Base-by-base conservation (phyloP, 192 early-diverging fungal genomes). In the Thamnidium elegans region DNA sequence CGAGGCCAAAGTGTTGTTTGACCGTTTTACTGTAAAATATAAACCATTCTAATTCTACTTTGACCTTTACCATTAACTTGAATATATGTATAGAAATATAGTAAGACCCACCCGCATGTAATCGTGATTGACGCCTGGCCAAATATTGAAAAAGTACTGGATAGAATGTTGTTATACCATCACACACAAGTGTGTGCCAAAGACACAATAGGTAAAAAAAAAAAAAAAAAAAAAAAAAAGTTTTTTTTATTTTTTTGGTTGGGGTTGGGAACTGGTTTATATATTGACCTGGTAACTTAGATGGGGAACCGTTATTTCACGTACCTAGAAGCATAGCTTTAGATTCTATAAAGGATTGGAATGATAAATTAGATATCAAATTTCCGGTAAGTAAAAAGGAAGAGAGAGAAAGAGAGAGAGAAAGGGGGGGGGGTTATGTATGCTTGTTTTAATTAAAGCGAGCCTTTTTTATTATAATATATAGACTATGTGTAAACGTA, bases 401-500 rank as follows among this genome's bases (percentile, higher is more conserved):
- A n/a, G n/a, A 13, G 6, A 62, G 5, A 43, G 34, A 8, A 30
- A 53, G 31, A 53, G 20, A 13, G 6, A 62, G 5, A 43, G 34
- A 8, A 30, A 53, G 31, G 42, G 20, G 1, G 36, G 5, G 36
- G 5, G 36, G 6, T 13, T 32, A 34, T 7, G 11, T 54, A 26
- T 19, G 23, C 0, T 10, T 19, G 21, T 50, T 20, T 51, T 51
- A 11, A 30, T 58, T 34, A 36, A 34, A 13, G n/a, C 26, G 26
- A 26, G 26, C 2, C 7, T 43, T 20, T 2, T 56, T 7, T 44
- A 23, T 58, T 20, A n/a, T n/a, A n/a, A n/a, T n/a, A n/a, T n/a
- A n/a, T 50, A 75, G 73, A 55, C 61, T 20, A 47, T 76, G 19
- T 76, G 74, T 55, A 76, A 76, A 55, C 56, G 68, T 19, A 34